phyloP scores from a whole-genome alignment of 805 yeast species.

The Lachancea thermotolerans region DNA sequence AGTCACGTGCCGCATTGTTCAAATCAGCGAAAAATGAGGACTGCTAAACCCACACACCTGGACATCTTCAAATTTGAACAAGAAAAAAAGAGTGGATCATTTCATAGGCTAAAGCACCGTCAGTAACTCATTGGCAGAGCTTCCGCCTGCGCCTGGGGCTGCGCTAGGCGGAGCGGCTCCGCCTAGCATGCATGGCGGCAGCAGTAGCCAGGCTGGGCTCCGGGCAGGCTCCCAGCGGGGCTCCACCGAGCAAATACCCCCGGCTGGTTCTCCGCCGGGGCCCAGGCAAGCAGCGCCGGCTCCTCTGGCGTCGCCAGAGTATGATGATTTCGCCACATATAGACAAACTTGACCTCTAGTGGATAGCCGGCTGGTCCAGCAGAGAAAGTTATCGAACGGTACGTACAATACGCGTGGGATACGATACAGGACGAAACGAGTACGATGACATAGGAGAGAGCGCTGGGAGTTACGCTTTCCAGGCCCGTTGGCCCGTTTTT shows the following conservation, averaged over 20 bases:
- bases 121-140: background rate
- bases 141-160: background rate
- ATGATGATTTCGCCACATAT: background rate
- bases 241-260: too few species aligned
- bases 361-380: background rate
- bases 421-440: background rate
- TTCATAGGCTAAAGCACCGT: too few species aligned
- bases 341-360: conserved; percentile 2
- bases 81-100: too few species aligned
- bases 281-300: too few species aligned
- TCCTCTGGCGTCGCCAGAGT: background rate
- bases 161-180: background rate
- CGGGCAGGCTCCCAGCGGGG: too few species aligned
- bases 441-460: background rate
- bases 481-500: background rate
- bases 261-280: too few species aligned
- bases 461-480: background rate
- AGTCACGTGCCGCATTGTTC: too few species aligned
- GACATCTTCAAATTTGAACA: too few species aligned
- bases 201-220: background rate
- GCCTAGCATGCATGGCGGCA: background rate
- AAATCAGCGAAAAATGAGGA: too few species aligned
- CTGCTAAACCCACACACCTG: too few species aligned
- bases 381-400: conserved; percentile 5
- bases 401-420: conserved; percentile 4